Evolutionary conservation across 768 basidiomycete genomes (phyloP).

Genomic region (Suillus occidentalis): DNA sequence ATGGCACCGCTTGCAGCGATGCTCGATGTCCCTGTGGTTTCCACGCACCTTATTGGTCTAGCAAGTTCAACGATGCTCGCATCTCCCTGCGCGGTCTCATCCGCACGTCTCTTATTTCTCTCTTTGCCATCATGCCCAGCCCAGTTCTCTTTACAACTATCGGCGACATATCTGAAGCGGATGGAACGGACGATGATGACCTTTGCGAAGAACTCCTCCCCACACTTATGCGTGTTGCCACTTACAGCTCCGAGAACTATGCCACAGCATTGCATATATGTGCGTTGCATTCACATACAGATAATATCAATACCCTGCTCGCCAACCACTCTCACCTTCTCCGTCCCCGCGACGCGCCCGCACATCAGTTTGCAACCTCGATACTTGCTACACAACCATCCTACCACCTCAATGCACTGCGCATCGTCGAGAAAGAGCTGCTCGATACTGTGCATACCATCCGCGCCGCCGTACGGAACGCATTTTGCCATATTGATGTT

Average conservation of each 20-base stretch:
- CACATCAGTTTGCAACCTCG: conserved; percentile 46
- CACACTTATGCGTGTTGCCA: conserved; percentile 41
- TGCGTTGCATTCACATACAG: conserved; percentile 35
- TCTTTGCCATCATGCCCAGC: conserved; percentile 56
- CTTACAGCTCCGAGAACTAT: conserved; percentile 50
- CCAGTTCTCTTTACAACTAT: conserved; percentile 46
- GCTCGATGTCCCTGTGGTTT: conserved; percentile 31
- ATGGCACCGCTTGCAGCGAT: conserved; percentile 21
- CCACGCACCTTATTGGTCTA: conserved; percentile 55
- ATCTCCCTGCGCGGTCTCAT: conserved; percentile 43
- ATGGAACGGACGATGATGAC: conserved; percentile 24
- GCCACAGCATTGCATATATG: conserved; percentile 57
- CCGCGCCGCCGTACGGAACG: conserved; percentile 40
- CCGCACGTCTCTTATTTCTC: conserved; percentile 40
- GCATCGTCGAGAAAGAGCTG: conserved; percentile 55
- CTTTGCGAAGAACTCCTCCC: conserved; percentile 36
- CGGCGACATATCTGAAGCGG: conserved; percentile 32
- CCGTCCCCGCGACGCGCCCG: conserved; percentile 54
- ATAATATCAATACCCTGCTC: conserved; percentile 43
- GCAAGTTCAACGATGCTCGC: conserved; percentile 40
- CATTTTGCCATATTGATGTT: conserved; percentile 50
- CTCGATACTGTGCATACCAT: conserved; percentile 44
- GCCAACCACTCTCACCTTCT: conserved; percentile 51
- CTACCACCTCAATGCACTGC: conserved; percentile 34
- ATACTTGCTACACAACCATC: conserved; percentile 32